Percentiles rank a stretch among this genome's conserved stretches.
These are phyloP conservation scores for Lactifluus pinguis DNA, from an alignment of 768 basidiomycete genomes.

Conservation along the genomic window DNA sequence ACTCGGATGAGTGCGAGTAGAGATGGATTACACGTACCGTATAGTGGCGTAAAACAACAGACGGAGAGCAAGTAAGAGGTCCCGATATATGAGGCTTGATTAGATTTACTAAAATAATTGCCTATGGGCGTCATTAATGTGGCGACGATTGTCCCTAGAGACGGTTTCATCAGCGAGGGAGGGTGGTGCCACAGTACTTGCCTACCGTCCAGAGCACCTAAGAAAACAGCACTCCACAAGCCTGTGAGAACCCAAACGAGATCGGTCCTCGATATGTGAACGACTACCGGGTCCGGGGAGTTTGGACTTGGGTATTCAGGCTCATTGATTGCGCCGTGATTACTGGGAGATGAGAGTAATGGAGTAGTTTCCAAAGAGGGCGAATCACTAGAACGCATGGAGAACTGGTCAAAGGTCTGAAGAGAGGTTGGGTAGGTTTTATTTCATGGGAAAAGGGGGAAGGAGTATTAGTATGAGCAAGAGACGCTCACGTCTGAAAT, in stretches of 20 bases:
- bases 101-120: conserved; percentile 71
- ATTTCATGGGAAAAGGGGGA: conserved; percentile 8
- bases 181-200: neutral
- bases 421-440: conserved; percentile 3
- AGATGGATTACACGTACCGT: conserved; percentile 41
- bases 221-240: conserved; percentile 75
- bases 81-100: conserved; percentile 79
- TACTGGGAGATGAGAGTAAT: conserved; percentile 33
- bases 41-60: conserved; percentile 86
- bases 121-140: conserved; percentile 81
- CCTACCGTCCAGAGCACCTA: conserved; percentile 79
- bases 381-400: conserved; percentile 33
- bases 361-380: conserved; percentile 46
- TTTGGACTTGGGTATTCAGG: neutral
- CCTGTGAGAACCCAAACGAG: conserved; percentile 65
- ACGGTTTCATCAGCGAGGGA: neutral
- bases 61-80: conserved; percentile 82
- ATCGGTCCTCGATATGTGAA: conserved; percentile 36
- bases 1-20: conserved; percentile 14
- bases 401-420: neutral
- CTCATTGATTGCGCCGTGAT: neutral
- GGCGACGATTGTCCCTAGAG: conserved; percentile 72
- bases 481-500: conserved; percentile 11
- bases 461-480: conserved; percentile 14
- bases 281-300: neutral